Evolutionary conservation across 768 basidiomycete genomes (phyloP).

Genomic region (Tubosaeta brunneosetosa): DNA sequence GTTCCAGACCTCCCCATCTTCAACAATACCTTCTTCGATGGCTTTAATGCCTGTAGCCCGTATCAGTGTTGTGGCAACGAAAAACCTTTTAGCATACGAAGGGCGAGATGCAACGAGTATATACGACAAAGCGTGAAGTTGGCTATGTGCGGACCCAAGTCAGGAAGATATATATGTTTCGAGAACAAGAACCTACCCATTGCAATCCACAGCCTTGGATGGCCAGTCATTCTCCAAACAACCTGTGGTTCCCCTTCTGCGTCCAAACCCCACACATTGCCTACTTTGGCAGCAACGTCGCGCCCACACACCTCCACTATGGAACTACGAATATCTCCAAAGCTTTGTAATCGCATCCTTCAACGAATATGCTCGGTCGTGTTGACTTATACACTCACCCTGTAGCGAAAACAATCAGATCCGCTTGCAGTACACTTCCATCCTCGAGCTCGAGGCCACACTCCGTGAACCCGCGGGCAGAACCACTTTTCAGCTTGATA

Average conservation of each 20-base stretch:
- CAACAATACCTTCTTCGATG: conserved; percentile 21
- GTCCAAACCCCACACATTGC: conserved; percentile 60
- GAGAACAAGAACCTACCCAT: conserved; percentile 13
- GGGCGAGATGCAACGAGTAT: conserved; percentile 28
- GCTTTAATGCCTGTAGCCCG: conserved; percentile 26
- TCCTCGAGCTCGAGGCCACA: conserved; percentile 28
- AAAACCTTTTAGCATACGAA: conserved; percentile 16
- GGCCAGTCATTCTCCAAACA: conserved; percentile 28
- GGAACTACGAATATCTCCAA: conserved; percentile 41
- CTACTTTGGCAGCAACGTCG: conserved; percentile 41
- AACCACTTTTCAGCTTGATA: conserved; percentile 47
- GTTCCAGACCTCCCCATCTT: conserved; percentile 11
- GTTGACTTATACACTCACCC: conserved; percentile 19
- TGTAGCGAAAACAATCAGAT: conserved; percentile 32
- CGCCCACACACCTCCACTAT: conserved; percentile 45
- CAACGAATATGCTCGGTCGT: neutral
- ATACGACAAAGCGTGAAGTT: conserved; percentile 19
- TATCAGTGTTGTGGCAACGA: neutral
- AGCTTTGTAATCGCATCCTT: conserved; percentile 27
- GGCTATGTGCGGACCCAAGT: conserved; percentile 7
- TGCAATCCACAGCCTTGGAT: conserved; percentile 34
- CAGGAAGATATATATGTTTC: neutral
- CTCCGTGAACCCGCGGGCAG: conserved; percentile 24
- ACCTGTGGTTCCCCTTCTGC: conserved; percentile 60
- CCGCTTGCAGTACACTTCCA: conserved; percentile 22